Evolutionary conservation across 2,329 filamentous ascomycete species (phyloP).

Genomic region (Stemphylium lycopersici): DNA sequence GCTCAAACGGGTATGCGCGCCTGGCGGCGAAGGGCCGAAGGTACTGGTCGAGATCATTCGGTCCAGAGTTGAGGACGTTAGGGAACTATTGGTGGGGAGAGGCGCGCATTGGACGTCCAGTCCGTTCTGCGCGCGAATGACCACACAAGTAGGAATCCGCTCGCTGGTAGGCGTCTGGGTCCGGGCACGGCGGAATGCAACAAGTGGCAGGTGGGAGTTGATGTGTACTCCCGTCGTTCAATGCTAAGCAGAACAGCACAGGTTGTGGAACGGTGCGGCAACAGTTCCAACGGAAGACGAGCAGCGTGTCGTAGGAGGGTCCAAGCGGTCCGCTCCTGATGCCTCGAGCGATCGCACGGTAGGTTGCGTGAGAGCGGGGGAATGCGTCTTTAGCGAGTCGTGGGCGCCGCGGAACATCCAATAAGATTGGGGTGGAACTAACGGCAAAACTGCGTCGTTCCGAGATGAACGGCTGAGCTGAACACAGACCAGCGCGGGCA

Average conservation of each 20-base stretch:
- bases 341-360: constrained; percentile 40
- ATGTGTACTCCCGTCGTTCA: constrained; percentile 11
- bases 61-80: constrained; percentile 22
- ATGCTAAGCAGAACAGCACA: constrained; percentile 14
- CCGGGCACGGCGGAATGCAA: constrained; percentile 9
- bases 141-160: constrained; percentile 10
- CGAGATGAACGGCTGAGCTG: constrained; percentile 27
- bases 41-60: constrained; percentile 46
- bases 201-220: constrained; percentile 17
- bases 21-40: constrained; percentile 44
- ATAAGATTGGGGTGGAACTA: constrained; percentile 33
- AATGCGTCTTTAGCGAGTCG: constrained; percentile 44
- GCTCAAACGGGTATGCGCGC: constrained; percentile 44
- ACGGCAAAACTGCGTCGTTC: constrained; percentile 33
- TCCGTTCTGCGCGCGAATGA: constrained; percentile 8
- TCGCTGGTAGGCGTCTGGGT: constrained; percentile 2
- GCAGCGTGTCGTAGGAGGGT: constrained; percentile 27
- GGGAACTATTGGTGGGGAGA: constrained; percentile 24
- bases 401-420: constrained; percentile 36
- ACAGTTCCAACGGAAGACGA: constrained; percentile 14
- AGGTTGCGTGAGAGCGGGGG: constrained; percentile 43
- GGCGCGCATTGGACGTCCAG: constrained; percentile 36
- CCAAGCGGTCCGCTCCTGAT: constrained; percentile 33
- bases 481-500: constrained; percentile 22
- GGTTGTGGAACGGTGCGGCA: constrained; percentile 15